Percentiles rank a stretch among this genome's conserved stretches.
Conservation (phyloP, 495 filamentous ascomycete genomes). For the Annulohypoxylon stygium region DNA sequence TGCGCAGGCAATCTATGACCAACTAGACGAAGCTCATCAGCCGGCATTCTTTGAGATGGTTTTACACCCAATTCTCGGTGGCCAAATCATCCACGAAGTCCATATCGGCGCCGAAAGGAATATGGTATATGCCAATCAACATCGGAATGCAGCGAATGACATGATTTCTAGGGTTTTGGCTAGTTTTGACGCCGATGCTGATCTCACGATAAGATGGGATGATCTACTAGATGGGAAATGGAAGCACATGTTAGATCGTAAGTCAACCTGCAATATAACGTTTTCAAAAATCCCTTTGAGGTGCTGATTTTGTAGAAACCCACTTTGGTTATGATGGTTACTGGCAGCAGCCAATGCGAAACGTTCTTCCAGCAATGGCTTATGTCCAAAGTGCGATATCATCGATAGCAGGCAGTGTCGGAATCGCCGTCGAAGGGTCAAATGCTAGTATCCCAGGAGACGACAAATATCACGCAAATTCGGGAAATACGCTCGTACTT, state of each 20-base stretch:
- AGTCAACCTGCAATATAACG: slow-evolving; percentile 34
- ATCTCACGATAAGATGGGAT: slow-evolving; percentile 73
- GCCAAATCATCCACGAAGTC: slow-evolving; percentile 71
- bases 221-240: slow-evolving; percentile 75
- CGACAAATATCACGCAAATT: slow-evolving; percentile 72
- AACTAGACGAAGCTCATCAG: slow-evolving; percentile 60
- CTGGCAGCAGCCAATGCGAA: slow-evolving; percentile 80
- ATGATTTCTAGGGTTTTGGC: slow-evolving; percentile 70
- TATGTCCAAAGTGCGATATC: slow-evolving; percentile 69
- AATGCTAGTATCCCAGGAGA: slow-evolving; percentile 77
- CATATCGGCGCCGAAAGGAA: slow-evolving; percentile 73
- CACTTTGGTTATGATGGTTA: slow-evolving; percentile 66
- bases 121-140: slow-evolving; percentile 71
- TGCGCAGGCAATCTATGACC: slow-evolving; percentile 69
- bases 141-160: slow-evolving; percentile 74
- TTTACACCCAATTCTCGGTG: slow-evolving; percentile 74
- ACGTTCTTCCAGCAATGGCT: slow-evolving; percentile 70
- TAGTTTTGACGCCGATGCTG: slow-evolving; percentile 71
- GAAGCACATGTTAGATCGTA: slow-evolving; percentile 77
- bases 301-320: slow-evolving; percentile 55
- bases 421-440: slow-evolving; percentile 72
- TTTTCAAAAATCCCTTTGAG: slow-evolving; percentile 7
- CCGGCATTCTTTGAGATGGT: slow-evolving; percentile 78
- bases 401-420: slow-evolving; percentile 72
- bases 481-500: slow-evolving; percentile 66